Percentiles rank a stretch among this genome's conserved stretches.
Conservation (phyloP, 2,329 filamentous ascomycete species). For the Hirsutella minnesotensis region DNA sequence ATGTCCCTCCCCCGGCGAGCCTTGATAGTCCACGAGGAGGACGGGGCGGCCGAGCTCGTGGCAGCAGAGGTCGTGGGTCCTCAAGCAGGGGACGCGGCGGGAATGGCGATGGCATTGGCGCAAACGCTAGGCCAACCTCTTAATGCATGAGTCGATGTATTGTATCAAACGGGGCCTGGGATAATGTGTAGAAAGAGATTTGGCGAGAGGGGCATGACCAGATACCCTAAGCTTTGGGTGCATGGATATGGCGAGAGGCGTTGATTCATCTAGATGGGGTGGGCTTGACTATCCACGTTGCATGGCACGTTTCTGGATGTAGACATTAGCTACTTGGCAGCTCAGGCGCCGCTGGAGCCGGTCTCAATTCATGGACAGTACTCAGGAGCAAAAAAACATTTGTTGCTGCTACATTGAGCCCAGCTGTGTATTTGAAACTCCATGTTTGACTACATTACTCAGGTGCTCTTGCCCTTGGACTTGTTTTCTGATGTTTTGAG, state of each 20-base stretch:
- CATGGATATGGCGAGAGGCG: too few relatives aligned
- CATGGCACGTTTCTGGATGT: too few relatives aligned
- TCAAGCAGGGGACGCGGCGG: constrained; percentile 22
- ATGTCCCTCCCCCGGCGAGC: constrained; percentile 48
- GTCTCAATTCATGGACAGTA: too few relatives aligned
- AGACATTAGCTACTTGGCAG: too few relatives aligned
- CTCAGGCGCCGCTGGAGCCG: too few relatives aligned
- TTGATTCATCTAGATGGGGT: too few relatives aligned
- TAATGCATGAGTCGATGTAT: background rate
- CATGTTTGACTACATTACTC: background rate
- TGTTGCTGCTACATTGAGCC: too few relatives aligned
- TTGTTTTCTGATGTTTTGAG: constrained; percentile 45
- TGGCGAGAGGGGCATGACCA: background rate
- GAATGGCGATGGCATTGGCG: constrained; percentile 8
- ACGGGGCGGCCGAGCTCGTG: constrained; percentile 26
- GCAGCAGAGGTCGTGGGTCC: constrained; percentile 26
- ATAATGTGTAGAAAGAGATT: background rate
- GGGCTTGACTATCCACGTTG: too few relatives aligned
- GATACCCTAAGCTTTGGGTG: too few relatives aligned
- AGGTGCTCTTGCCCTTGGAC: constrained; percentile 5
- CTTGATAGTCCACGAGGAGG: constrained; percentile 34
- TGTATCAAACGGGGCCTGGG: background rate
- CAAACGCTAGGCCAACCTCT: background rate
- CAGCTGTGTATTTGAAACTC: background rate
- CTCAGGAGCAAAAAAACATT: too few relatives aligned